phyloP scores from a whole-genome alignment of 2,329 filamentous ascomycete genomes.

The Alternaria tenuissima region DNA sequence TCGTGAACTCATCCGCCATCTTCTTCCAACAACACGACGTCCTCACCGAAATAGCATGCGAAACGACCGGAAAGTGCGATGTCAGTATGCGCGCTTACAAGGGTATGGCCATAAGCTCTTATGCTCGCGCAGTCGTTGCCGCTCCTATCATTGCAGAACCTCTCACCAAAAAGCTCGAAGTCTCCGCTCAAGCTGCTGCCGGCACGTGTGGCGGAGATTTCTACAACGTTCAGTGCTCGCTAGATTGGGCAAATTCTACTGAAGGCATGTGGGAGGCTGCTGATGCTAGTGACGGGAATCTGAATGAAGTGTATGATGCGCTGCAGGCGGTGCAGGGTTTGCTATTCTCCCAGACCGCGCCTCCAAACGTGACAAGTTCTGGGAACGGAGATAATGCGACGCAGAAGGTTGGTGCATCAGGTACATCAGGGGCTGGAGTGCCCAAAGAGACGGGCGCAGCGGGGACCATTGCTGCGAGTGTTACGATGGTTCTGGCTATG shows the following conservation, averaged over 20 bases:
- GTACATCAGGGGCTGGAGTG: constrained; percentile 10
- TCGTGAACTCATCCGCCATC: constrained; percentile 40
- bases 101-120: constrained; percentile 32
- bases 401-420: constrained; percentile 8
- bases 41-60: constrained; percentile 74
- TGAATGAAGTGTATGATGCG: constrained; percentile 31
- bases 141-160: constrained; percentile 29
- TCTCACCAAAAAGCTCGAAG: constrained; percentile 24
- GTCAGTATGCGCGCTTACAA: constrained; percentile 74
- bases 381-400: constrained; percentile 1
- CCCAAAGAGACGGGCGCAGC: constrained; percentile 19
- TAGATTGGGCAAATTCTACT: background rate
- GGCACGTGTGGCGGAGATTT: constrained; percentile 18
- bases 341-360: constrained; percentile 25
- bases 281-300: constrained; percentile 20
- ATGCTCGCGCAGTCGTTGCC: constrained; percentile 31
- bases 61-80: constrained; percentile 64
- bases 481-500: constrained; percentile 17
- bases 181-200: constrained; percentile 34
- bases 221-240: background rate
- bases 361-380: background rate
- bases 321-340: constrained; percentile 36
- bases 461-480: constrained; percentile 12
- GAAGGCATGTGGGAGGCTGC: background rate
- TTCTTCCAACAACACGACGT: constrained; percentile 61